Evolutionary conservation across 139 green algal genomes (phyloP), one percentile per base, ranked within the genome.

Genomic region (Chlamydomonas sphaeroides): DNA sequence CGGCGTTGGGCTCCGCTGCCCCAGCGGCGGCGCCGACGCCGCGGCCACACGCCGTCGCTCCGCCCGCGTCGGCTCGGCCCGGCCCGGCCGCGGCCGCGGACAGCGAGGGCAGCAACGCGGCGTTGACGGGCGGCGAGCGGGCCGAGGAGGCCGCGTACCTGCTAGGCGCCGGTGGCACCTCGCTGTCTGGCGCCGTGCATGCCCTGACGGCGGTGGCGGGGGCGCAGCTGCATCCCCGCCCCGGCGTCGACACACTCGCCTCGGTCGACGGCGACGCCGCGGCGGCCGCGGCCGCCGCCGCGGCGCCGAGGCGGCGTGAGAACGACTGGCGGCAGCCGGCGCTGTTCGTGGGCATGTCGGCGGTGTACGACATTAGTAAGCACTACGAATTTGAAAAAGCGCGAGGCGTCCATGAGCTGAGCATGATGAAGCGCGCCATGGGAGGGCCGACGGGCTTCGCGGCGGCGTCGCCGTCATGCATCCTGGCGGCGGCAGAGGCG

Each of bases 371-470:
- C 88, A 95, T 98, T 21, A 85, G 85, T 0, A 92, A 93, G 75
- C 95, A 98, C 75, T 97, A 94, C 65, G 87, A 92, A 68, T 98
- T 95, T 42, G 95, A 98, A 80, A 75, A 85, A 38, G 57, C 39
- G 0, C 80, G 94, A 1, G 91, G 86, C 21, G 93, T 98, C 42
- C 88, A 95, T 67, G 77, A 92, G 68, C 84, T 97, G 63, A 94
- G 86, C 25, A 97, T 94, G 32, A 98, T 98, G 95, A 89, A 92
- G 80, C 85, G 95, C 0, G 95, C 95, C 1, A 85, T 94, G 79
- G 93, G 91, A 7, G 95, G 94, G 18, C 63, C 36, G 8, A 30
- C 85, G 1, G 51, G 65, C 28, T 97, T 98, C 83, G 74, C 83
- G 5, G 56, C 80, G 1, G 87, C 92, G 28, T 98, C 95, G 3